These are phyloP conservation scores for Trapa incisa DNA, from an alignment of 345 rosid species.

Conservation along the genomic window DNA sequence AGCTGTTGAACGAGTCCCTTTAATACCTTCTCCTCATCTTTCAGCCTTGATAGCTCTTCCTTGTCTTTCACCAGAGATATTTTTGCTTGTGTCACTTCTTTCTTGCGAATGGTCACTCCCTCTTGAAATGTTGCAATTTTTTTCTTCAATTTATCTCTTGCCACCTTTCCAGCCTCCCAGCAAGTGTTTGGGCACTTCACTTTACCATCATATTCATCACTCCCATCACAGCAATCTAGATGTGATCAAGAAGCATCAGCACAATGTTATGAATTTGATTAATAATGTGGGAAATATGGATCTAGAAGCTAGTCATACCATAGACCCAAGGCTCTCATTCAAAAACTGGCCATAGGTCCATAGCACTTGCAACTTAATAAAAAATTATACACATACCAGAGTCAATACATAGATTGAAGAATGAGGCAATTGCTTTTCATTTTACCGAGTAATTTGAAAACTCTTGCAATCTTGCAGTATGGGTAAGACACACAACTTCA, in stretches of 20 bases:
- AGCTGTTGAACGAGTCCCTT: constrained; percentile 77
- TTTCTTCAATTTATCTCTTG: constrained; percentile 59
- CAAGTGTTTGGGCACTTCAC: constrained; percentile 68
- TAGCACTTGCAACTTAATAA: not conserved
- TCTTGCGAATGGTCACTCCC: constrained; percentile 49
- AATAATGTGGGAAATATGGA: not conserved
- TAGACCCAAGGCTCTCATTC: not conserved
- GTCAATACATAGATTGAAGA: not conserved
- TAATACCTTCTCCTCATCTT: constrained; percentile 59
- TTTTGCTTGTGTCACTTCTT: constrained; percentile 53
- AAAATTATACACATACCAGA: not conserved
- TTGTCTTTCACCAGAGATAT: constrained; percentile 50
- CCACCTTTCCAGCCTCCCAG: constrained; percentile 96
- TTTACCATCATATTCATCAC: constrained; percentile 85
- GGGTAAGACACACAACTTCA: not conserved
- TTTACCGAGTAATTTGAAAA: not conserved
- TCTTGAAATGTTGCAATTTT: constrained; percentile 58
- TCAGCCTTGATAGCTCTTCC: constrained; percentile 56
- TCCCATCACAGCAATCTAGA: constrained; percentile 98
- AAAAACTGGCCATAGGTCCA: not conserved
- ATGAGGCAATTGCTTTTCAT: not conserved
- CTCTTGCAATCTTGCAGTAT: not conserved
- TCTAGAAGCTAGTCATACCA: not conserved
- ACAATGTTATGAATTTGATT: not conserved
- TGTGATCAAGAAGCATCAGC: not conserved